Base-by-base conservation (phyloP, 2,329 filamentous ascomycete species). In the Clathrospora elynae region DNA sequence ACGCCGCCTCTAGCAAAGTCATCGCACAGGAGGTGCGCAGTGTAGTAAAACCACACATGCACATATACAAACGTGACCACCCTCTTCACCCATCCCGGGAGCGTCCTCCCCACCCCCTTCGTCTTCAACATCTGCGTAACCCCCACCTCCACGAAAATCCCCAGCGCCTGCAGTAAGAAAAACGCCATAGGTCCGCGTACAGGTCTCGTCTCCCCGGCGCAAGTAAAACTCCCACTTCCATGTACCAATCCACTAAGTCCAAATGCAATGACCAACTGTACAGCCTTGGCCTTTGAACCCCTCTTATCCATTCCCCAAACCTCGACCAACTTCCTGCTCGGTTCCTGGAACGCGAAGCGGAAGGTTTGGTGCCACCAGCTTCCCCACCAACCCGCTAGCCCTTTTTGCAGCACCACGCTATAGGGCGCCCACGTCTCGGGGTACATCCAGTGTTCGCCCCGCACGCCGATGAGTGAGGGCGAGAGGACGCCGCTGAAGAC, bases 301-400 rank as follows among this genome's bases (percentile, higher is more conserved):
- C 55, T 64, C 18, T 52, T 57, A 4, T 72, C 49, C 42, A 72
- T 46, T 0, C 60, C 49, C 2, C 70, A 17, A 0, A 39, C 3
- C 10, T 59, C 47, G 16, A 72, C 54, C 0, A 86, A 57, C 58
- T 74, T 80, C 2, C 67, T 68, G 0, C 78, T 73, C 0, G 86
- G 85, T 3, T 83, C 78, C 25, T 80, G 71, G 61, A 92, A 90
- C 2, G 81, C 83, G 41, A 83, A 79, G 1, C 90, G 86, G 72
- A 96, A 95, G 2, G 86, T 85, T 70, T 96, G 91, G 68, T 97
- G 92, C 92, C 92, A 96, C 78, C 84, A 92, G 14, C 76, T 77
- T 30, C 87, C 85, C 92, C 92, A 97, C 71, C 86, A 87, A 1
- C 90, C 91, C 1, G 81, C 78, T 2, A 96, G 75, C 0, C 92